phyloP scores from a whole-genome alignment of 179 eudicot genomes.

The Beta macrorhiza region DNA sequence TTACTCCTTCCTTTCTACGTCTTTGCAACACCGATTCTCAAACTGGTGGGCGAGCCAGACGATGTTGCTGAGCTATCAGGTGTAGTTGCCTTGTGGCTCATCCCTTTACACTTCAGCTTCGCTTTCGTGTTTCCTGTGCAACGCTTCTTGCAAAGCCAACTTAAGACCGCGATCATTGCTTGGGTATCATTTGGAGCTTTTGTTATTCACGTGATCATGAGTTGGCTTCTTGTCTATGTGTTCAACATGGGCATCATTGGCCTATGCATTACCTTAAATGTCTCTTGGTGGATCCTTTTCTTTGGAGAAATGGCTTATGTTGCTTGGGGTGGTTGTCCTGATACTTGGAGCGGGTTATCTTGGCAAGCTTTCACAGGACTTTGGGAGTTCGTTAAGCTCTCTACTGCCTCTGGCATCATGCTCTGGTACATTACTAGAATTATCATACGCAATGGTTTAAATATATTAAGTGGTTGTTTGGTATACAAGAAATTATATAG shows the following conservation, averaged over 20 bases:
- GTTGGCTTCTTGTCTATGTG: conserved; percentile 34
- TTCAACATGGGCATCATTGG: conserved; percentile 32
- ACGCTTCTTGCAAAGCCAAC: conserved; percentile 42
- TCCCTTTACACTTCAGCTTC: conserved; percentile 44
- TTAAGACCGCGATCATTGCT: conserved; percentile 31
- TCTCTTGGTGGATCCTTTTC: conserved; percentile 35
- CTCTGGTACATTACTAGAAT: conserved; percentile 30
- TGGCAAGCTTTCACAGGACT: conserved; percentile 36
- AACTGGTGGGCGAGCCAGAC: conserved; percentile 32
- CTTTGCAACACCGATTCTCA: conserved; percentile 35
- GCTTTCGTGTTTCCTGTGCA: conserved; percentile 40
- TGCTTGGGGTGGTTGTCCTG: conserved; percentile 37
- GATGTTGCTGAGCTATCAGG: conserved; percentile 37
- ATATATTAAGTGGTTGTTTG: too few relatives aligned
- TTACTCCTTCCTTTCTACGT: conserved; percentile 35
- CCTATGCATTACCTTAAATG: conserved; percentile 25
- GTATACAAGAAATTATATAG: too few relatives aligned
- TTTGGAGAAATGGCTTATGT: conserved; percentile 29
- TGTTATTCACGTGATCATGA: conserved; percentile 18
- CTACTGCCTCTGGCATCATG: conserved; percentile 46
- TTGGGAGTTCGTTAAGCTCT: conserved; percentile 43
- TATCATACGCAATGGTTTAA: too few relatives aligned
- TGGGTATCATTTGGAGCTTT: conserved; percentile 34
- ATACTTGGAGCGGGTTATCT: conserved; percentile 42
- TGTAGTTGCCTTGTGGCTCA: conserved; percentile 30